Conservation (phyloP, 228 moss, liverwort and hornwort species). For the Sphagnum magellanicum region DNA sequence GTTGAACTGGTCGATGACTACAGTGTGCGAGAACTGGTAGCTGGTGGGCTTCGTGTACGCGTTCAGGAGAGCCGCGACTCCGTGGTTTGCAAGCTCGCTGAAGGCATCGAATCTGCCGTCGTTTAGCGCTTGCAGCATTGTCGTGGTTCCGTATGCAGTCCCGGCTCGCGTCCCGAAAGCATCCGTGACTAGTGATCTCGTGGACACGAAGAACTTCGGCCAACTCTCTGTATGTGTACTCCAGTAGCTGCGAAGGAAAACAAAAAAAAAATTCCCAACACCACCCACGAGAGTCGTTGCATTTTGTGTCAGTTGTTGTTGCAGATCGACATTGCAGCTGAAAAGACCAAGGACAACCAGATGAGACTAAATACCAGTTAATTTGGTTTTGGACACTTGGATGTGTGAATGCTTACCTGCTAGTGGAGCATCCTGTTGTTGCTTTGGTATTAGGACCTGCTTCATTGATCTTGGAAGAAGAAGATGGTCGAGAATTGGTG, state of each 20-base stretch:
- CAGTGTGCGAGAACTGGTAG: slow-evolving; percentile 26
- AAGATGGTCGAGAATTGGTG: neutral
- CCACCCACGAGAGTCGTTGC: too few relatives aligned
- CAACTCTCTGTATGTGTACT: slow-evolving; percentile 37
- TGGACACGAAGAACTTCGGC: slow-evolving; percentile 40
- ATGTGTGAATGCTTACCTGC: too few relatives aligned
- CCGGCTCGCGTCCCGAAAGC: slow-evolving; percentile 33
- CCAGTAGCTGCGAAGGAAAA: slow-evolving; percentile 27
- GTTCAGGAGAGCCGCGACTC: slow-evolving; percentile 40
- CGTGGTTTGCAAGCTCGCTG: slow-evolving; percentile 46
- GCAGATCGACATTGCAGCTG: too few relatives aligned
- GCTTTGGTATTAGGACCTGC: too few relatives aligned
- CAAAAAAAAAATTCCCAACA: too few relatives aligned
- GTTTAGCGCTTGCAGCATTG: slow-evolving; percentile 42
- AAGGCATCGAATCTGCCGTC: slow-evolving; percentile 41
- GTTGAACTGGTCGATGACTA: slow-evolving; percentile 39
- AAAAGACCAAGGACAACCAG: too few relatives aligned
- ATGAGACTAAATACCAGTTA: too few relatives aligned
- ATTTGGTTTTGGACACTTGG: too few relatives aligned
- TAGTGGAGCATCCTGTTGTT: too few relatives aligned
- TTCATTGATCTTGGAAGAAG: too few relatives aligned
- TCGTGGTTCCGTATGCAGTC: slow-evolving; percentile 39
- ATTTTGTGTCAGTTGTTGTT: too few relatives aligned
- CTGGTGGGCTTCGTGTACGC: slow-evolving; percentile 33
- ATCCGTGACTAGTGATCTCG: slow-evolving; percentile 21